Percentiles rank a stretch among this genome's conserved stretches.
phyloP scores from a whole-genome alignment of 306 rosid species.

The Quercus alba region DNA sequence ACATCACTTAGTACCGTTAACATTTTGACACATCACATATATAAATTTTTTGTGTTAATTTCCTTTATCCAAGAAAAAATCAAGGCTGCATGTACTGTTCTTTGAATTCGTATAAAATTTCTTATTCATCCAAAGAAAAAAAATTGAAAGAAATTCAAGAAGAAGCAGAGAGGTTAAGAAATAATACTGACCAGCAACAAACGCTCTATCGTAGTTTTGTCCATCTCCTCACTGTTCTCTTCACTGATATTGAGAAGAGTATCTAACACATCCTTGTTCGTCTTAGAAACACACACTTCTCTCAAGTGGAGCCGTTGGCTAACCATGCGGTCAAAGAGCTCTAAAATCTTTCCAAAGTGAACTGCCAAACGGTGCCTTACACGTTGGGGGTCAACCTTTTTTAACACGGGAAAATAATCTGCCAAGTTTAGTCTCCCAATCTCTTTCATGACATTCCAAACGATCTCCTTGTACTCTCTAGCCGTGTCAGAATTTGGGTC shows the following conservation, averaged over 20 bases:
- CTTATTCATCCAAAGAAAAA: too few species aligned
- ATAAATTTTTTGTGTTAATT: too few species aligned
- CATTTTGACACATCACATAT: too few species aligned
- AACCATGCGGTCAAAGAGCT: constrained; percentile 13
- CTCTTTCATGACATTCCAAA: constrained; percentile 26
- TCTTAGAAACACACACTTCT: neutral
- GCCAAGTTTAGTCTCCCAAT: constrained; percentile 39
- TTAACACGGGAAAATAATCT: constrained; percentile 41
- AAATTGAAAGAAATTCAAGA: neutral
- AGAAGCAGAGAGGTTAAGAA: neutral
- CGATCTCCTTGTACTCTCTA: constrained; percentile 28
- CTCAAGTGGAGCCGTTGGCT: constrained; percentile 26
- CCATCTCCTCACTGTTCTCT: constrained; percentile 28
- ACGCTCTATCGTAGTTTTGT: constrained; percentile 19
- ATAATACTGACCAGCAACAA: constrained; percentile 22
- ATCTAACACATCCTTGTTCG: constrained; percentile 34
- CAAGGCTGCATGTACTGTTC: too few species aligned
- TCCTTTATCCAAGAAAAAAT: too few species aligned
- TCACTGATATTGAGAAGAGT: constrained; percentile 34
- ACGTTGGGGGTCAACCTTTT: constrained; percentile 41
- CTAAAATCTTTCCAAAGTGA: constrained; percentile 17
- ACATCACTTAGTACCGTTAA: too few species aligned
- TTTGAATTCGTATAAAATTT: too few species aligned
- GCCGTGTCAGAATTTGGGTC: constrained; percentile 12
- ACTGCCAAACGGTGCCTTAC: neutral